These are phyloP conservation scores for Ascochyta rabiei DNA, from an alignment of 2,329 filamentous ascomycete genomes.

Conservation along the genomic window DNA sequence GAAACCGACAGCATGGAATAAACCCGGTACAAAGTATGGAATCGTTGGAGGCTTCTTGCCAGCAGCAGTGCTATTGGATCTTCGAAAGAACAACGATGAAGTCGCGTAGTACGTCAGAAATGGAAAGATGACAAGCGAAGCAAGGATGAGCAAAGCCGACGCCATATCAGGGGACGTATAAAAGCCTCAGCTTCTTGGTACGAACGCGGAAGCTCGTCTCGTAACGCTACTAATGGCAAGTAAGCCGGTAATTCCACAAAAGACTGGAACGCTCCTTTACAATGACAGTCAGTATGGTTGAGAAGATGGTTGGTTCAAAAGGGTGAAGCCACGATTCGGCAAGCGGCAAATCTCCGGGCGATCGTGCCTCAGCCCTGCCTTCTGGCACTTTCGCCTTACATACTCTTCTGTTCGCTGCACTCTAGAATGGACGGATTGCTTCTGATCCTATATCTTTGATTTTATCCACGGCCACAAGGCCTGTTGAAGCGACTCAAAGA, in stretches of 20 bases:
- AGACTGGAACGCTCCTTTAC: background rate
- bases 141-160: background rate
- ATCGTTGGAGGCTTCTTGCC: constrained; percentile 29
- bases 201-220: background rate
- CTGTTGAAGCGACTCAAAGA: too few species aligned
- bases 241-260: background rate
- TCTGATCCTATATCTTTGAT: too few species aligned
- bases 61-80: constrained; percentile 11
- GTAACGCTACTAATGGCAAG: background rate
- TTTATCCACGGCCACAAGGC: too few species aligned
- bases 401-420: too few species aligned
- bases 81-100: constrained; percentile 25
- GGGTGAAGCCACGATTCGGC: constrained; percentile 6
- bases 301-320: background rate
- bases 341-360: constrained; percentile 9
- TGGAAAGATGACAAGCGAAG: constrained; percentile 18
- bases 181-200: background rate
- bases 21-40: constrained; percentile 31
- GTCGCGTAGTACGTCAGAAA: constrained; percentile 34
- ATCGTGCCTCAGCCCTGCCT: too few species aligned
- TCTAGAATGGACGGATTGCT: too few species aligned
- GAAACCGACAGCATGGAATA: constrained; percentile 31
- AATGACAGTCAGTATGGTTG: background rate
- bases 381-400: too few species aligned
- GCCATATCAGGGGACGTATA: background rate